phyloP scores from a whole-genome alignment of 768 basidiomycete species.

The Kwoniella heveanensis region DNA sequence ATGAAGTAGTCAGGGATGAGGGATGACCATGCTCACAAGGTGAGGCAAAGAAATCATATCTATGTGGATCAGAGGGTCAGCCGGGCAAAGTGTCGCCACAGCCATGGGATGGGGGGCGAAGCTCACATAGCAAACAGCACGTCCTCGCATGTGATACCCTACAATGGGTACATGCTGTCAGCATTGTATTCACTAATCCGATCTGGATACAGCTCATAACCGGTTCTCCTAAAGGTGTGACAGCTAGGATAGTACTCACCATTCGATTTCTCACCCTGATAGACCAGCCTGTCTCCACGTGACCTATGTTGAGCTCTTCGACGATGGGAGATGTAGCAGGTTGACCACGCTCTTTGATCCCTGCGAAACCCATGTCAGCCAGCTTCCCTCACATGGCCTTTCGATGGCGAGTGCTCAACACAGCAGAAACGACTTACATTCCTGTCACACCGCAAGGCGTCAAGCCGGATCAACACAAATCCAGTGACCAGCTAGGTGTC shows the following conservation, averaged over 20 bases:
- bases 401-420: too few relatives aligned
- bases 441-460: too few relatives aligned
- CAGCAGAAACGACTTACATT: too few relatives aligned
- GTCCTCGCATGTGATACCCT: slow-evolving; percentile 56
- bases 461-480: too few relatives aligned
- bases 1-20: too few relatives aligned
- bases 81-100: not conserved
- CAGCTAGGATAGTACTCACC: slow-evolving; percentile 30
- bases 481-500: too few relatives aligned
- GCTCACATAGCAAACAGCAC: slow-evolving; percentile 54
- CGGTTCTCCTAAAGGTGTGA: too few relatives aligned
- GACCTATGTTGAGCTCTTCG: slow-evolving; percentile 54
- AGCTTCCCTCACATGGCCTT: too few relatives aligned
- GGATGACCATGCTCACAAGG: slow-evolving; percentile 51
- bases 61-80: not conserved
- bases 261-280: slow-evolving; percentile 54
- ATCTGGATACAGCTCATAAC: too few relatives aligned
- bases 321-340: slow-evolving; percentile 56
- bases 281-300: slow-evolving; percentile 55
- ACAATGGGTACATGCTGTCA: not conserved
- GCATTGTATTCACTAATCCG: not conserved
- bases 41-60: slow-evolving; percentile 56
- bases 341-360: slow-evolving; percentile 56
- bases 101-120: not conserved
- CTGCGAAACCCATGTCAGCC: slow-evolving; percentile 29